Conservation (phyloP, 1,284 basidiomycete genomes). For the Gomphus bonarii region DNA sequence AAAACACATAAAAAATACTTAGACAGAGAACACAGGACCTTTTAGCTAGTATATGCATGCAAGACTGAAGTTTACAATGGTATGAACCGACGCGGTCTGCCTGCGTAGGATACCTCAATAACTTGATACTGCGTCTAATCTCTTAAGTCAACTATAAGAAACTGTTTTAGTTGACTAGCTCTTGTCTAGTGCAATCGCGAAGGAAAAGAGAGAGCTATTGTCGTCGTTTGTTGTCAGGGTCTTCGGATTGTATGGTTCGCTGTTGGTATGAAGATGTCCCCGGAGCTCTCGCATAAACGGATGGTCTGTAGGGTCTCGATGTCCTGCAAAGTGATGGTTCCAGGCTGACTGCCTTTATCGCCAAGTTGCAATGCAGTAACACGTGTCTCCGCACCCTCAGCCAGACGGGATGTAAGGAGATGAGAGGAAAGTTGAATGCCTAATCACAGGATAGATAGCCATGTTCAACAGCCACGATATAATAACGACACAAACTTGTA, state of each 20-base stretch:
- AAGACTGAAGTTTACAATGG: no score
- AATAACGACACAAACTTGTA: constrained; percentile 45
- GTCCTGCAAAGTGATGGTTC: constrained; percentile 38
- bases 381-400: constrained; percentile 33
- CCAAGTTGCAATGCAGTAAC: constrained; percentile 37
- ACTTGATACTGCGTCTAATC: constrained; percentile 61
- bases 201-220: constrained; percentile 58
- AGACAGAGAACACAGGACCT: no score
- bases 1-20: no score
- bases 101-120: constrained; percentile 59
- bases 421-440: constrained; percentile 45
- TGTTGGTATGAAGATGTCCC: constrained; percentile 3
- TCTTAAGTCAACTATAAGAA: constrained; percentile 57
- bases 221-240: constrained; percentile 30
- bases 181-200: constrained; percentile 25
- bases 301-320: constrained; percentile 40
- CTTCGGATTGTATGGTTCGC: constrained; percentile 10
- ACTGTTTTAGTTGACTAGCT: background rate
- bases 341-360: constrained; percentile 26
- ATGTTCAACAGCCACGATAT: no score
- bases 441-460: constrained; percentile 22
- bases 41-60: no score
- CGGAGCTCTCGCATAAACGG: constrained; percentile 36
- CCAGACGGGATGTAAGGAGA: constrained; percentile 43
- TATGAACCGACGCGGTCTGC: constrained; percentile 43